Evolutionary conservation across 2,329 filamentous ascomycete species (phyloP), one percentile per base, ranked within the genome.

Genomic region (Nannizzia gypsea): DNA sequence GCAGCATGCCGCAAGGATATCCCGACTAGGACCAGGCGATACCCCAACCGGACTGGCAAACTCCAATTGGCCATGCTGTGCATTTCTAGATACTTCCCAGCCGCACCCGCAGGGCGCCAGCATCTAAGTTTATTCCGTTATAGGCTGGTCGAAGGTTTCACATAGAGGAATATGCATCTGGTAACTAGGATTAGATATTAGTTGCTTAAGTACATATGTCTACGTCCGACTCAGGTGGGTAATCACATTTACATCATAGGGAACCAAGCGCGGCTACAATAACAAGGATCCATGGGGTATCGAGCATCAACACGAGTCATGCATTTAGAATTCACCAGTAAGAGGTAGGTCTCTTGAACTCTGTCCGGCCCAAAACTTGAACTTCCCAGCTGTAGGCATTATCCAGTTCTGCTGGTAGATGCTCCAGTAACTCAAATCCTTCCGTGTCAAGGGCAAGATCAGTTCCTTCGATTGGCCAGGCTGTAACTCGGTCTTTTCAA

Each of bases 401-500:
- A 69, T 66, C 72, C 72, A 74, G 50, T 71, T 66, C 65, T 74
- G 71, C 6, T 61, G 62, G 6, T 38, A 60, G 1, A 68, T 68
- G 65, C 73, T 70, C 72, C 72, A 74, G 40, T 69, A 70, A 28
- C 70, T 73, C 13, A 74, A 48, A 63, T 74, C 72, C 34, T 70
- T 64, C 3, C 72, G 64, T 22, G 64, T 74, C 34, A 84, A 70
- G 24, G 73, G 69, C 62, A 83, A 82, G 3, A 62, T 64, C 6
- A 79, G 73, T 0, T 64, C 71, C 44, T 66, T 67, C 28, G 68
- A 74, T 67, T 77, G 70, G 0, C 78, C 77, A 0, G 73, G 64
- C 3, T 66, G 64, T 0, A 83, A 67, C 2, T 65, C 64, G 1
- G 79, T 64, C 69, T 83, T 83, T 2, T 79, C 75, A 60, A 83